These are phyloP conservation scores for Didymellaceae sp. DNA, from an alignment of 2,329 filamentous ascomycete species.

Conservation along the genomic window DNA sequence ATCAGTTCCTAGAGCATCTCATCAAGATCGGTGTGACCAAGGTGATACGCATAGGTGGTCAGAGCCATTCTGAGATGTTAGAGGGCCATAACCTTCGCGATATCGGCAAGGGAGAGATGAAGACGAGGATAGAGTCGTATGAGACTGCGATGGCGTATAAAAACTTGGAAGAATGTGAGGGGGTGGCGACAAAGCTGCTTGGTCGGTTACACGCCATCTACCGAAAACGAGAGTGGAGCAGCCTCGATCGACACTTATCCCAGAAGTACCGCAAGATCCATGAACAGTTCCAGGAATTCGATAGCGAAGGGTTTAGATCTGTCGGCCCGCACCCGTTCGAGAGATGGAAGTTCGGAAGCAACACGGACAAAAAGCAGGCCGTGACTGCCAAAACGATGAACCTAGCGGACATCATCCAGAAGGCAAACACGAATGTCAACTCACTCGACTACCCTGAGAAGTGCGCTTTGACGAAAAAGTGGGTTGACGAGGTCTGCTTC, in stretches of 20 bases:
- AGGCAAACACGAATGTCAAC: neutral
- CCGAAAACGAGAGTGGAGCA: slow-evolving; percentile 25
- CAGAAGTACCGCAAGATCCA: slow-evolving; percentile 24
- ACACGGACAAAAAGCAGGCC: neutral
- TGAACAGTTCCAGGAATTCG: slow-evolving; percentile 24
- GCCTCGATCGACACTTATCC: slow-evolving; percentile 21
- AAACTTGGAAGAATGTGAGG: slow-evolving; percentile 17
- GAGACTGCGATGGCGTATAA: slow-evolving; percentile 20
- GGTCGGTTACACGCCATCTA: slow-evolving; percentile 12
- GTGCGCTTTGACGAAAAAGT: neutral
- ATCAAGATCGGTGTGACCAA: slow-evolving; percentile 55
- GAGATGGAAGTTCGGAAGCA: slow-evolving; percentile 15
- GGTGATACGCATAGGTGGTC: slow-evolving; percentile 68
- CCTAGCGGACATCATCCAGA: neutral
- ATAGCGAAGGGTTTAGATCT: slow-evolving; percentile 25
- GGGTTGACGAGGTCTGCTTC: slow-evolving; percentile 20
- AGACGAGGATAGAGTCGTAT: slow-evolving; percentile 28
- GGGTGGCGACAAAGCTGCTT: slow-evolving; percentile 13
- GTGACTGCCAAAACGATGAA: neutral
- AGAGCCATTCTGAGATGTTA: slow-evolving; percentile 62
- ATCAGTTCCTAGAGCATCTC: slow-evolving; percentile 67
- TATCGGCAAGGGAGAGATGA: slow-evolving; percentile 23
- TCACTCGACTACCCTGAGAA: neutral
- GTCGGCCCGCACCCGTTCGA: slow-evolving; percentile 37
- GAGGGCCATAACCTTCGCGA: slow-evolving; percentile 58